Conservation (phyloP, 2,329 filamentous ascomycete genomes). For the Aureobasidium sp. region DNA sequence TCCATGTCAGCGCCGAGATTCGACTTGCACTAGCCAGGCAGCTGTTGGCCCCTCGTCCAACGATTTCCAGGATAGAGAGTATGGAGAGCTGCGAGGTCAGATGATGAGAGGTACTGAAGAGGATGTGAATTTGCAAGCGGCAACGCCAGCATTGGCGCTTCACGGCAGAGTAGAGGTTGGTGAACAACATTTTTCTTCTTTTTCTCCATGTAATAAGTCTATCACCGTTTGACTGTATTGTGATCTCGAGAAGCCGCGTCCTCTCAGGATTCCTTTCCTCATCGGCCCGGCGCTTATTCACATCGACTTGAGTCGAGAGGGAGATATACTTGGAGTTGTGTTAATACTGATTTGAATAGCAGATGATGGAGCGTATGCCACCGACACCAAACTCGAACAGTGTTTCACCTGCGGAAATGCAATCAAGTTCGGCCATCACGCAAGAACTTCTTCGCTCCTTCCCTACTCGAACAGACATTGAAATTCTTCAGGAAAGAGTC, state of each 20-base stretch:
- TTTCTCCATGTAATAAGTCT: not conserved
- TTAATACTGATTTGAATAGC: not conserved
- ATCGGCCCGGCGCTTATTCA: no score
- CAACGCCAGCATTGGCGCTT: not conserved
- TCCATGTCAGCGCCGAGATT: not conserved
- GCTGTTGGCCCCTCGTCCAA: not conserved
- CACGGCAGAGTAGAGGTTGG: not conserved
- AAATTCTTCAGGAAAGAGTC: not conserved
- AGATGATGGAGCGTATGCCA: not conserved
- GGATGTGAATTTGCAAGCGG: not conserved
- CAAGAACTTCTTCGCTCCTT: not conserved
- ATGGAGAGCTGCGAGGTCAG: not conserved
- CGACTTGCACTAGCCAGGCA: not conserved
- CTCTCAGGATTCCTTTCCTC: no score
- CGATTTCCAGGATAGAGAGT: not conserved
- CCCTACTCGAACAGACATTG: not conserved
- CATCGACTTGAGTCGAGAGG: no score
- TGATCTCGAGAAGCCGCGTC: no score
- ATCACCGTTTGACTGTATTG: not conserved
- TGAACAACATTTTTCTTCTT: not conserved
- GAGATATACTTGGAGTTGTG: not conserved
- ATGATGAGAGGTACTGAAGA: not conserved
- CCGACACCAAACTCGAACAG: not conserved
- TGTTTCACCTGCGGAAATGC: not conserved
- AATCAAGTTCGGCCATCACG: not conserved